phyloP scores from a whole-genome alignment of 768 basidiomycete genomes.

The Boletus pseudo-olivaceus region DNA sequence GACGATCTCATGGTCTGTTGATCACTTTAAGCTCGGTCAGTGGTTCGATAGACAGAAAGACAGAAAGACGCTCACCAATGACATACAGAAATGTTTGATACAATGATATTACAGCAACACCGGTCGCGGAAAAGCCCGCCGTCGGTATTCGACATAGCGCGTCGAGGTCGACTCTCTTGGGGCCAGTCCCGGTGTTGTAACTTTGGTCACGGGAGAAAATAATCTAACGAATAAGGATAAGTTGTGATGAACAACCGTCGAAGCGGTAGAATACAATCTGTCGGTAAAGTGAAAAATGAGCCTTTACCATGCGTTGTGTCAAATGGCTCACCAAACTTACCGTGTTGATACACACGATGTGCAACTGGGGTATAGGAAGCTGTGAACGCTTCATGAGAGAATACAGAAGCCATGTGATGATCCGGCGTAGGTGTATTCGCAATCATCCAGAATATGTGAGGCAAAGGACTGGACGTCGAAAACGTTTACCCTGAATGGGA shows the following conservation, averaged over 20 bases:
- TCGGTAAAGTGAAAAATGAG: not conserved
- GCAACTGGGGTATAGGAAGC: not conserved
- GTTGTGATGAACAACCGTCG: conserved; percentile 2
- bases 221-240: conserved; percentile 12
- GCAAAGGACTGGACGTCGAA: not conserved
- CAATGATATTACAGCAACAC: conserved; percentile 6
- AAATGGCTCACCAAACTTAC: not conserved
- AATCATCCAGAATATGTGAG: conserved; percentile 1
- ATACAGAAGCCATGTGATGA: not conserved
- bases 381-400: not conserved
- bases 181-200: not conserved
- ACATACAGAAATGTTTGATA: conserved; percentile 28
- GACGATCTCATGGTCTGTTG: conserved; percentile 75
- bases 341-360: not conserved
- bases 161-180: not conserved
- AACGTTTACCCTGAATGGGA: not conserved
- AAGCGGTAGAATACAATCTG: conserved; percentile 5
- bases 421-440: not conserved
- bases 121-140: conserved; percentile 9
- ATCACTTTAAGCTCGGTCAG: not conserved
- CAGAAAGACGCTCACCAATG: conserved; percentile 21
- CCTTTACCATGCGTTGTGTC: not conserved
- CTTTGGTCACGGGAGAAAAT: not conserved
- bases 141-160: not conserved
- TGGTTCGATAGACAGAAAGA: not conserved